phyloP scores from a whole-genome alignment of 2,329 filamentous ascomycete species.

The Cordyceps javanica region DNA sequence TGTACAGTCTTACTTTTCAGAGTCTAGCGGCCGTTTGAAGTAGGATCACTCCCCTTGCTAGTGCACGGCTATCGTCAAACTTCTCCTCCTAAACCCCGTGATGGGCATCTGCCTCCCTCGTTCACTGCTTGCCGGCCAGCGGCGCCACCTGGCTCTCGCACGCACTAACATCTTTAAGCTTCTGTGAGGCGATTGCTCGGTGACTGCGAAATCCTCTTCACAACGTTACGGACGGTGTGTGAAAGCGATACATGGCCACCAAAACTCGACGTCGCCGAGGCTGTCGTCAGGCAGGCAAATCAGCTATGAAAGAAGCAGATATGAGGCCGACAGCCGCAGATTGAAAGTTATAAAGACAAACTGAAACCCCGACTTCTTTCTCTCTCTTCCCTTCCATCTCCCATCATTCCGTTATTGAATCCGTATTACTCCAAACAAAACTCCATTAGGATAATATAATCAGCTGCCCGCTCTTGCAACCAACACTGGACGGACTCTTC shows the following conservation, averaged over 20 bases:
- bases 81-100: neutral
- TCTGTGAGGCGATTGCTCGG: neutral
- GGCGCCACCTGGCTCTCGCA: neutral
- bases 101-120: neutral
- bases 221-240: neutral
- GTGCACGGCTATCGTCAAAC: slow-evolving; percentile 1
- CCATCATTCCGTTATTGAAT: neutral
- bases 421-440: neutral
- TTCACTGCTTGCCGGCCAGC: neutral
- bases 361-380: neutral
- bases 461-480: neutral
- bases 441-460: neutral
- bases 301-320: neutral
- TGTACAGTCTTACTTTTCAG: neutral
- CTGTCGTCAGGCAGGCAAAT: neutral
- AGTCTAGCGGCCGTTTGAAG: neutral
- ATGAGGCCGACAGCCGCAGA: neutral
- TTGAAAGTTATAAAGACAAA: slow-evolving; percentile 2
- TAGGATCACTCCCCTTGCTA: neutral
- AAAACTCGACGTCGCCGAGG: neutral
- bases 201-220: neutral
- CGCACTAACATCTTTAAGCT: neutral
- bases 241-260: neutral
- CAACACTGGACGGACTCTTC: neutral
- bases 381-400: neutral